These are phyloP conservation scores for Kappamyces sp. DNA, from an alignment of 192 early-diverging fungal genomes.

Conservation along the genomic window DNA sequence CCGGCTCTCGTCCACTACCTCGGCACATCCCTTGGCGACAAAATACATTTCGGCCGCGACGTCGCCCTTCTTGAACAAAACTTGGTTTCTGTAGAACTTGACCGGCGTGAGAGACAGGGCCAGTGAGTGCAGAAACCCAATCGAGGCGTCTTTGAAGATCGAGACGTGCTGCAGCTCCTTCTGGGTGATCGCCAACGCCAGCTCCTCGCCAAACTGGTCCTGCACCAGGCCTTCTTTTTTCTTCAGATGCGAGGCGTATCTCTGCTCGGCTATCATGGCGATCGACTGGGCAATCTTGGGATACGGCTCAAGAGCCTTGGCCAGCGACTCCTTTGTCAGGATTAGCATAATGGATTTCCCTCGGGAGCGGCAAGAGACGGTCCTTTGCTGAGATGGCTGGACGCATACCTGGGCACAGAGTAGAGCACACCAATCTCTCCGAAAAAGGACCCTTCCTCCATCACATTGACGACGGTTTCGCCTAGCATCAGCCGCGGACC, in stretches of 20 bases:
- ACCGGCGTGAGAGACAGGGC: constrained; percentile 39
- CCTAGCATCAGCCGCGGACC: constrained; percentile 20
- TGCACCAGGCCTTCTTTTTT: constrained; percentile 33
- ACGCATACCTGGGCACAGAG: constrained; percentile 50
- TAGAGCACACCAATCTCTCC: constrained; percentile 76
- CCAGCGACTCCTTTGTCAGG: constrained; percentile 43
- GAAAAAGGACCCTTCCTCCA: constrained; percentile 66
- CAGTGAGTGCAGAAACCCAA: constrained; percentile 48
- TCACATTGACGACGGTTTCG: constrained; percentile 43
- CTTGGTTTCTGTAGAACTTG: constrained; percentile 35
- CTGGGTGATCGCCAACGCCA: constrained; percentile 43
- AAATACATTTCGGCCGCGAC: constrained; percentile 48
- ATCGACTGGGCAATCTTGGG: constrained; percentile 40
- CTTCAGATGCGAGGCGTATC: constrained; percentile 45
- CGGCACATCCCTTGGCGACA: constrained; percentile 38
- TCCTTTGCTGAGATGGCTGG: constrained; percentile 23
- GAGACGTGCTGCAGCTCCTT: constrained; percentile 48
- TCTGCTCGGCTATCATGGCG: constrained; percentile 41
- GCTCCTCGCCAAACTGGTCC: constrained; percentile 51
- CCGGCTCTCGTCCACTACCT: constrained; percentile 46
- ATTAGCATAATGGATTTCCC: constrained; percentile 45
- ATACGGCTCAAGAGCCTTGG: constrained; percentile 29
- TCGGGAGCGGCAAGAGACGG: constrained; percentile 43
- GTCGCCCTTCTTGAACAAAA: constrained; percentile 42
- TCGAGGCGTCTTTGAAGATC: constrained; percentile 43